phyloP scores from a whole-genome alignment of 2,329 filamentous ascomycete genomes.

The Coniosporium tulheliwenetii region DNA sequence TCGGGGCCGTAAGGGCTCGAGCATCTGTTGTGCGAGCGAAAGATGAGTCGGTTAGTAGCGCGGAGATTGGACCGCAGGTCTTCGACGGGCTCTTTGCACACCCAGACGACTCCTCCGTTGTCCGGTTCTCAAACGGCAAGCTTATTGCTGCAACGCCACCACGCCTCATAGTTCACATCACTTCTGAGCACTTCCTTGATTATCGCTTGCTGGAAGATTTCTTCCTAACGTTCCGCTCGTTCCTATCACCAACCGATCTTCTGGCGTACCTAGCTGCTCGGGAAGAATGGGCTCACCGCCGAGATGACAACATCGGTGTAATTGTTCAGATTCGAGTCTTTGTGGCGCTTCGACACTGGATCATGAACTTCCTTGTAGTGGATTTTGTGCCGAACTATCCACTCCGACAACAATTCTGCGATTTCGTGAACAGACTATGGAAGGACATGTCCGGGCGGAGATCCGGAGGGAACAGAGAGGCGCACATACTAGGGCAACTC shows the following conservation, averaged over 20 bases:
- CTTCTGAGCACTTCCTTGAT: conserved; percentile 86
- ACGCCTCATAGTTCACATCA: conserved; percentile 88
- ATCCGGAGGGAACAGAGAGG: conserved; percentile 41
- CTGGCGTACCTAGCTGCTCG: conserved; percentile 73
- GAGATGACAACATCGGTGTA: conserved; percentile 69
- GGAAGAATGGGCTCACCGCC: conserved; percentile 70
- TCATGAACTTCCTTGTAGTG: conserved; percentile 92
- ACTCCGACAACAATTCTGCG: conserved; percentile 64
- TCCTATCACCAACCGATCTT: conserved; percentile 61
- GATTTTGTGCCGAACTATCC: conserved; percentile 71
- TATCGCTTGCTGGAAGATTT: conserved; percentile 97
- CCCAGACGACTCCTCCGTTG: conserved; percentile 67
- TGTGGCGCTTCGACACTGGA: conserved; percentile 91
- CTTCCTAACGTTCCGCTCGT: conserved; percentile 86
- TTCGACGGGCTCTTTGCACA: conserved; percentile 70
- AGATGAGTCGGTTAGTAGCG: conserved; percentile 19
- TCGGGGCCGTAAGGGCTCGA: conserved; percentile 3
- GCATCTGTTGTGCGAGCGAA: conserved; percentile 4
- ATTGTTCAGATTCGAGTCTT: conserved; percentile 94
- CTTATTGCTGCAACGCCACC: conserved; percentile 84
- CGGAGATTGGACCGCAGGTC: conserved; percentile 54
- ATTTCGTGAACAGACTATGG: conserved; percentile 54
- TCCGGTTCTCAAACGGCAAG: conserved; percentile 60
- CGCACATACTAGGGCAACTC: conserved; percentile 84
- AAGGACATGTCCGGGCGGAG: conserved; percentile 33